Evolutionary conservation across 192 early-diverging fungal genomes (phyloP), one percentile per base, ranked within the genome.

Genomic region (Coemansia reversa): DNA sequence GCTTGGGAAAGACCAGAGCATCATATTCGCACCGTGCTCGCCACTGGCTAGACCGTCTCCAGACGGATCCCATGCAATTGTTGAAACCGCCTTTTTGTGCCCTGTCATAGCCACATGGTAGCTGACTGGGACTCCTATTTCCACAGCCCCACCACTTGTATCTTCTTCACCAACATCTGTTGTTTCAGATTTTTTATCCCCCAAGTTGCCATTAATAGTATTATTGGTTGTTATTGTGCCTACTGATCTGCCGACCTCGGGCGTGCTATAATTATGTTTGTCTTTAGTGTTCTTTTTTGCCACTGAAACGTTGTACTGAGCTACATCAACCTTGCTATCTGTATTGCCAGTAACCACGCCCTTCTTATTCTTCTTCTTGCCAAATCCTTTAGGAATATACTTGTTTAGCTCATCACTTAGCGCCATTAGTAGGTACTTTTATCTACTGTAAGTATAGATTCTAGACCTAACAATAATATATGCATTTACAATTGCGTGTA

Each of bases 1-100:
- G 11, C 87, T 88, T 30, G 88, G 82, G 82, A 98, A 98, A 74
- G 95, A 93, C 95, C 95, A 98, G 35, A 98, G 76, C 51, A 90
- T 91, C 32, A 96, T 65, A 50, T 84, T 84, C 39, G 91, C 88
- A 60, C 94, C 93, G 57, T 92, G 89, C 18, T 90, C 84, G 60
- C 93, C 95, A 7, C 90, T 88, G 19, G 89, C 83, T 0, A 97
- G 73, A 12, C 88, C 66, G n/a, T 87, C 76, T 7, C 94, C 94
- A 1, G 92, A 73, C 23, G 93, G 87, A 62, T 98, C 93, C 54
- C 96, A 79, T 2, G 92, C 80, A 30, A 98, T 76, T 2, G 92
- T 86, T 0, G 92, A 91, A 9, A 80, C 67, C 9, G 72, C 22
- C 19, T 80, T 75, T 18, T 29, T 52, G 60, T 75, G 73, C 14